These are phyloP conservation scores for Lavandula angustifolia DNA, from an alignment of 257 asterid species.

Conservation along the genomic window DNA sequence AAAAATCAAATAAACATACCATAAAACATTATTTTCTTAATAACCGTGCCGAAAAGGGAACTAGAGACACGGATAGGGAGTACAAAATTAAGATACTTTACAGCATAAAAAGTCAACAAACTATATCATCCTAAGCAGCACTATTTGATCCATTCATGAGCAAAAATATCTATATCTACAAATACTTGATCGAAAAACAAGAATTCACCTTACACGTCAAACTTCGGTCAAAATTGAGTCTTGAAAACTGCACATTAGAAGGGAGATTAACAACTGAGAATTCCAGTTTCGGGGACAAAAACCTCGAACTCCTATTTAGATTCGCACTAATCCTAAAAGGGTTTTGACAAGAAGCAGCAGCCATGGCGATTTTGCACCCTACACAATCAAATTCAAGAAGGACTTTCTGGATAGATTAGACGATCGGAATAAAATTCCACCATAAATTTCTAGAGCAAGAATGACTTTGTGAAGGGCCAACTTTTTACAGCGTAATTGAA, in stretches of 20 bases:
- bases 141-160: not conserved
- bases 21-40: too few species aligned
- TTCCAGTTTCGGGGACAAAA: conserved; percentile 41
- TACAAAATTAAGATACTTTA: not conserved
- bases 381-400: conserved; percentile 10
- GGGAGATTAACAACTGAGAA: conserved; percentile 43
- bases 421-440: not conserved
- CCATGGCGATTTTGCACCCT: conserved; percentile 43
- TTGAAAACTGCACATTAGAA: conserved; percentile 42
- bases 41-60: too few species aligned
- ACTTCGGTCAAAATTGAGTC: conserved; percentile 37
- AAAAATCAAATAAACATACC: too few species aligned
- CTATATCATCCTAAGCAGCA: not conserved
- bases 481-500: not conserved
- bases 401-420: not conserved
- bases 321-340: conserved; percentile 45
- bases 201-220: conserved; percentile 45
- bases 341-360: conserved; percentile 43
- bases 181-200: not conserved
- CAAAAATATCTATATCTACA: not conserved
- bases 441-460: conserved; percentile 21
- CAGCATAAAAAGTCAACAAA: conserved; percentile 11
- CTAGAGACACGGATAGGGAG: too few species aligned
- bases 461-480: not conserved
- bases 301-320: conserved; percentile 41